Base-by-base conservation (phyloP, 352 stramenopile species). In the Phytopythium montanum region DNA sequence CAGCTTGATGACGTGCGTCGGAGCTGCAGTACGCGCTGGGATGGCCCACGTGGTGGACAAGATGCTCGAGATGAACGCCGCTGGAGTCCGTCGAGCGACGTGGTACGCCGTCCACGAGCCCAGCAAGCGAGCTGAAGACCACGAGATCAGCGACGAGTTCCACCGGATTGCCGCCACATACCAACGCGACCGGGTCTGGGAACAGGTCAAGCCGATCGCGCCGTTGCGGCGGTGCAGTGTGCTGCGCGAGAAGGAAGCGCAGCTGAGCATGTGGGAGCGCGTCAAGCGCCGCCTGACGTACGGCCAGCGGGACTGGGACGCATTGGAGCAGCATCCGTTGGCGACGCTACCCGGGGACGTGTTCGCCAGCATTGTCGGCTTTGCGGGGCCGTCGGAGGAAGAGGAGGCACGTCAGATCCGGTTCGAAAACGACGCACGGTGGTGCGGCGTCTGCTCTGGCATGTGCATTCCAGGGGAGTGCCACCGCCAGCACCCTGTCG, bases 401-500 rank as follows among this genome's bases (percentile, higher is more conserved):
- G 55, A 61, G 23, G 55, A 61, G 2, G 55, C 55, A n/a, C 41
- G 19, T 1, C 26, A 54, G 19, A 51, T 61, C 41, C 44, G 44
- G n/a, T 46, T 54, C 55, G 42, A 46, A 21, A 42, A 54, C 23
- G 55, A 61, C 3, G 42, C 44, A 18, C 55, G 55, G 5, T 19
- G 56, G 14, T 69, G 58, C 44, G 26, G 59, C 21, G 1, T 16
- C 64, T 61, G 59, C 54, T 21, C 63, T 61, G n/a, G 61, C 45
- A 14, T 53, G 36, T 58, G 53, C 23, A 58, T 58, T 36, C 53
- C 38, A 10, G 53, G 53, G 0, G 53, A 58, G 19, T 58, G 53
- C 38, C 23, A 14, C 38, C 39, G 18, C 25, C 21, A 36, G 8
- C 34, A 58, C 1, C 16, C 16, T 21, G 21, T 7, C 4, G 9